These are phyloP conservation scores for Leucocoprinus sp. DNA, from an alignment of 768 basidiomycete genomes.

Conservation along the genomic window DNA sequence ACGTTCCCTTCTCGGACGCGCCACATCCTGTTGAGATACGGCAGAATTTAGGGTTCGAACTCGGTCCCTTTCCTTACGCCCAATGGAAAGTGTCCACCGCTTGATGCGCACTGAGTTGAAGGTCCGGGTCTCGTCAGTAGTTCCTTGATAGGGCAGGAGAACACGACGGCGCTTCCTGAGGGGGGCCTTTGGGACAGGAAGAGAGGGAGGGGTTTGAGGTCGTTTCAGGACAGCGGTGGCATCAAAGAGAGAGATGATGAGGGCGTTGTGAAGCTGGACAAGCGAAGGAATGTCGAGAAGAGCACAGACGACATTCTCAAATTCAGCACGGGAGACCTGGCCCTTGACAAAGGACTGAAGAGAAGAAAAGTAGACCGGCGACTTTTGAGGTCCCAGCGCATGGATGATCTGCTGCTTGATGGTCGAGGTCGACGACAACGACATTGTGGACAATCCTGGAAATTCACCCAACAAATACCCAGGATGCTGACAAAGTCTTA, in stretches of 20 bases:
- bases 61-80: slow-evolving; percentile 69
- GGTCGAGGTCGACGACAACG: slow-evolving; percentile 64
- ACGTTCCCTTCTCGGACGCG: slow-evolving; percentile 36
- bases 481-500: background rate
- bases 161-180: slow-evolving; percentile 64
- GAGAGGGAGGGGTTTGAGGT: slow-evolving; percentile 57
- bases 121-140: slow-evolving; percentile 42
- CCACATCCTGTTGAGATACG: slow-evolving; percentile 32
- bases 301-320: slow-evolving; percentile 41
- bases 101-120: slow-evolving; percentile 61
- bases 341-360: slow-evolving; percentile 65
- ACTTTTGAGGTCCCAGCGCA: slow-evolving; percentile 49
- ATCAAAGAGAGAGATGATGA: slow-evolving; percentile 78
- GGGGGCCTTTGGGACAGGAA: slow-evolving; percentile 50
- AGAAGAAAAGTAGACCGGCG: slow-evolving; percentile 50
- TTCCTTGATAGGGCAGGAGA: slow-evolving; percentile 66
- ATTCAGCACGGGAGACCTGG: slow-evolving; percentile 62
- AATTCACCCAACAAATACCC: too few relatives aligned
- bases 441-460: slow-evolving; percentile 56
- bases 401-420: slow-evolving; percentile 61
- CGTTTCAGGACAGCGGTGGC: slow-evolving; percentile 63
- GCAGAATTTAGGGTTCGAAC: slow-evolving; percentile 40
- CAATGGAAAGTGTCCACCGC: slow-evolving; percentile 64
- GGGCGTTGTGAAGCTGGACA: slow-evolving; percentile 79
- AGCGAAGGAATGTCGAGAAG: slow-evolving; percentile 6